These are phyloP conservation scores for Chlorella sp. DNA, from an alignment of 139 green algal species.

Conservation along the genomic window DNA sequence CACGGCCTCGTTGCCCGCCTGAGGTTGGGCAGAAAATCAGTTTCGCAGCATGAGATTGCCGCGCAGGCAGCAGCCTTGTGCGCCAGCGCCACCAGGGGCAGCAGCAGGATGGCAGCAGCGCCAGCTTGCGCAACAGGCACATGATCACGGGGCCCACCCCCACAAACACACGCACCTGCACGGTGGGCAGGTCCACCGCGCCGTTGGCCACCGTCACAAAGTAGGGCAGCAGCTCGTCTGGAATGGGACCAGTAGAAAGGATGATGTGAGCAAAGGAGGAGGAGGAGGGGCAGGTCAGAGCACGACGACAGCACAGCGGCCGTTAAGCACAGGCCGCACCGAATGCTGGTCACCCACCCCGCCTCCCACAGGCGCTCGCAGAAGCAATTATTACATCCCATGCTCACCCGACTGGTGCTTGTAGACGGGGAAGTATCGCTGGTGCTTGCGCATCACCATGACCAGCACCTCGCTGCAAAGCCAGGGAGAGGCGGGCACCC, in stretches of 20 bases:
- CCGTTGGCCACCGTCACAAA: slow-evolving; percentile 98
- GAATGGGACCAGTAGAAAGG: background rate
- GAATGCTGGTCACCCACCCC: background rate
- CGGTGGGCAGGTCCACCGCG: slow-evolving; percentile 69
- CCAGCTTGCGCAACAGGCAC: background rate
- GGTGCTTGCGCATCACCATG: slow-evolving; percentile 99
- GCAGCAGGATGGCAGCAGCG: too few species aligned
- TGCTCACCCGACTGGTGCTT: slow-evolving; percentile 25
- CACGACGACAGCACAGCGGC: background rate
- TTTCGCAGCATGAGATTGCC: too few species aligned
- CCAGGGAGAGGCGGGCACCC: background rate
- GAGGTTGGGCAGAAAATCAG: background rate
- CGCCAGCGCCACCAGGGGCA: too few species aligned
- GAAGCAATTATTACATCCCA: too few species aligned
- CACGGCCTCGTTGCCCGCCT: slow-evolving; percentile 94
- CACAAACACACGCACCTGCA: slow-evolving; percentile 45
- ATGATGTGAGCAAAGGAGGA: background rate
- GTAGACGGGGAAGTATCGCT: slow-evolving; percentile 98
- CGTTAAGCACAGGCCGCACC: background rate
- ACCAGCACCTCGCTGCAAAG: slow-evolving; percentile 89
- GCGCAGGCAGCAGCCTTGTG: too few species aligned
- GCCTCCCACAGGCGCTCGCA: too few species aligned
- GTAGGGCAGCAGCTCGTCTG: slow-evolving; percentile 74
- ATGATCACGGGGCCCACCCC: background rate
- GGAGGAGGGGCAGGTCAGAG: background rate